Evolutionary conservation across 345 rosid genomes (phyloP).

Genomic region (Heritiera littoralis): DNA sequence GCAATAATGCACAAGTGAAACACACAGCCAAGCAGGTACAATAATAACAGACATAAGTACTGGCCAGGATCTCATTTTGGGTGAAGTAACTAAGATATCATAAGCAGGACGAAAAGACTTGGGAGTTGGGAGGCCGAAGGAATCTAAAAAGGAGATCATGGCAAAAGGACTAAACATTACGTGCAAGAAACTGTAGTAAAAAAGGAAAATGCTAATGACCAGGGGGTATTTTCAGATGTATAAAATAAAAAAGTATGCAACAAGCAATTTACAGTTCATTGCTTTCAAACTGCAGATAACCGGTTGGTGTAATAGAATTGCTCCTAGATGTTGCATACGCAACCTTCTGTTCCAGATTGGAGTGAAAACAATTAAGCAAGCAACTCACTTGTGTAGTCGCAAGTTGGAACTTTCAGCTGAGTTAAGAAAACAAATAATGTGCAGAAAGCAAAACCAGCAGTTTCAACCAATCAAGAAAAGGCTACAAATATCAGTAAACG

Average conservation of each 20-base stretch:
- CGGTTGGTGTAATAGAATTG: background rate
- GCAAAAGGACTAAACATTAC: background rate
- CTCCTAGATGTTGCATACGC: background rate
- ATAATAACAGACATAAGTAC: slow-evolving; percentile 34
- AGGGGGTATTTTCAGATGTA: background rate
- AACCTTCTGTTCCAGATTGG: background rate
- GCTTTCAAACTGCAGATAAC: background rate
- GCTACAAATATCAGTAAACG: background rate
- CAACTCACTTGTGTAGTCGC: background rate
- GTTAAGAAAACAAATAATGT: background rate
- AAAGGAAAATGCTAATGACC: background rate
- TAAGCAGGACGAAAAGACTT: background rate
- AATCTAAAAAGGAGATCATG: background rate
- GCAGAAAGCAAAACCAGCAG: background rate
- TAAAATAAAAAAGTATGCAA: background rate
- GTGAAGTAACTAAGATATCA: slow-evolving; percentile 28
- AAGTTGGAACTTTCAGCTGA: background rate
- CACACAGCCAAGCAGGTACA: slow-evolving; percentile 16
- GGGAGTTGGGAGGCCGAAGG: background rate
- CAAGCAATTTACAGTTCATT: background rate
- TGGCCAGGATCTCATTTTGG: background rate
- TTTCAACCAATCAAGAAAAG: background rate
- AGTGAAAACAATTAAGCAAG: background rate
- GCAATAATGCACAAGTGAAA: background rate
- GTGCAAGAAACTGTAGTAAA: background rate